A percentile compares a stretch with the other conserved stretches of the same genome.
Evolutionary conservation across 768 basidiomycete species (phyloP).

Genomic region (Lactarius sanguifluus): DNA sequence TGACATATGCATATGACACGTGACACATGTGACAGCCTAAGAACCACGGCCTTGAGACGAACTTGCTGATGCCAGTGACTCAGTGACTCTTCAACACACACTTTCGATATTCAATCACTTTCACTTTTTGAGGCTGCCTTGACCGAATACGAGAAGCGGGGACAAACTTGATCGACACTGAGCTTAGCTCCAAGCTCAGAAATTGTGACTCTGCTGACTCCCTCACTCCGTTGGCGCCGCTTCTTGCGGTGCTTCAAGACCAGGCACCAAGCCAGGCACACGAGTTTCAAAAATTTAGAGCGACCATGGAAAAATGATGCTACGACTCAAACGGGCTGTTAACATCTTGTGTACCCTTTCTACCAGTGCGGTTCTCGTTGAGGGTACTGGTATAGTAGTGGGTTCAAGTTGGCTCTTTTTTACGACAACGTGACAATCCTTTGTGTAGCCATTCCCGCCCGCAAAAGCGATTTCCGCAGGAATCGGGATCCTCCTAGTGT

Average conservation of each 20-base stretch:
- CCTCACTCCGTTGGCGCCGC: not conserved
- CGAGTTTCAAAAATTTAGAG: not conserved
- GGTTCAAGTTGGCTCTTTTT: not conserved
- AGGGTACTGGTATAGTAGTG: not conserved
- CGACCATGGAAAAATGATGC: not conserved
- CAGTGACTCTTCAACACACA: not conserved
- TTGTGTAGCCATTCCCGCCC: not conserved
- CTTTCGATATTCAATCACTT: not conserved
- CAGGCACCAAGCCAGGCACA: not conserved
- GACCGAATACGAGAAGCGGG: not conserved
- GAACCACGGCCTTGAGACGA: no score
- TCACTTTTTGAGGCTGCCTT: conserved; percentile 1
- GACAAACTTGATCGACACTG: not conserved
- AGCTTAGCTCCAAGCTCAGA: not conserved
- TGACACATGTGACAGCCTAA: no score
- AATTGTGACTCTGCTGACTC: not conserved
- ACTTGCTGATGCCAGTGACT: no score
- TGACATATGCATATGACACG: no score
- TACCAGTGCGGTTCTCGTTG: not conserved
- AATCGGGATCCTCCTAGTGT: not conserved
- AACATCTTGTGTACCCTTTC: not conserved
- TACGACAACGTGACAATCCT: no score
- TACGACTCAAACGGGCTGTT: not conserved
- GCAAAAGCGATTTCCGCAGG: not conserved
- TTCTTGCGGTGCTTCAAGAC: not conserved